Evolutionary conservation across 2,329 filamentous ascomycete genomes (phyloP).

Genomic region (Elsinoe arachidis): DNA sequence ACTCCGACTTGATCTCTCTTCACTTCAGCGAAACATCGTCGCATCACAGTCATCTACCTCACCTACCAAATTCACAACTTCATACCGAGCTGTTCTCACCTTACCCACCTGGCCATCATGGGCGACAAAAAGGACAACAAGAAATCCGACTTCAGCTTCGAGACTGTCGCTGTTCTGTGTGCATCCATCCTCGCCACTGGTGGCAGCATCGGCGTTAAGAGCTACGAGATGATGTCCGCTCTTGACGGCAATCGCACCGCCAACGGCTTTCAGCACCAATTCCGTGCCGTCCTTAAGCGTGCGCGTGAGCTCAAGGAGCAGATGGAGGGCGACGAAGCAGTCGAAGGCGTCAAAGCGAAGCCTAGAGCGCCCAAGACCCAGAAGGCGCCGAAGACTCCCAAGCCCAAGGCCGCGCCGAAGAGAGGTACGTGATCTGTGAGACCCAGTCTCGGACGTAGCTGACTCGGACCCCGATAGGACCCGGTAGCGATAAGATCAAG

Average conservation of each 20-base stretch:
- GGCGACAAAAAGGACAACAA: conserved; percentile 6
- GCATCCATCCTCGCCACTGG: conserved; percentile 17
- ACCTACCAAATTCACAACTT: background rate
- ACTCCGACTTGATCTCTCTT: background rate
- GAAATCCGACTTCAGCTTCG: conserved; percentile 18
- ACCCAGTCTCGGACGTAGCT: background rate
- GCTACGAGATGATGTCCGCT: conserved; percentile 25
- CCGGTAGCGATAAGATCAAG: background rate
- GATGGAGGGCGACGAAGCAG: background rate
- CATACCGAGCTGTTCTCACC: background rate
- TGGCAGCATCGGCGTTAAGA: conserved; percentile 17
- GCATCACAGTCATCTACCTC: no score
- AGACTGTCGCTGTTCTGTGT: conserved; percentile 20
- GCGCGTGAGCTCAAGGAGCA: conserved; percentile 21
- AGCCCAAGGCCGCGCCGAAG: background rate
- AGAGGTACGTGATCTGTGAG: background rate
- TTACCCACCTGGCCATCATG: background rate
- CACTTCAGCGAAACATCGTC: no score
- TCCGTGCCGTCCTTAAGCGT: conserved; percentile 23
- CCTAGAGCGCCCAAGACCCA: background rate
- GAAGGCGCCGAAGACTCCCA: background rate
- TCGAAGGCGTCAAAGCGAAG: background rate
- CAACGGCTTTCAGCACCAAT: conserved; percentile 22
- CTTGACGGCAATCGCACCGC: conserved; percentile 20
- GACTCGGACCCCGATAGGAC: background rate